Base-by-base conservation (phyloP, 192 early-diverging fungal species). In the Neocallimastix lanati region DNA sequence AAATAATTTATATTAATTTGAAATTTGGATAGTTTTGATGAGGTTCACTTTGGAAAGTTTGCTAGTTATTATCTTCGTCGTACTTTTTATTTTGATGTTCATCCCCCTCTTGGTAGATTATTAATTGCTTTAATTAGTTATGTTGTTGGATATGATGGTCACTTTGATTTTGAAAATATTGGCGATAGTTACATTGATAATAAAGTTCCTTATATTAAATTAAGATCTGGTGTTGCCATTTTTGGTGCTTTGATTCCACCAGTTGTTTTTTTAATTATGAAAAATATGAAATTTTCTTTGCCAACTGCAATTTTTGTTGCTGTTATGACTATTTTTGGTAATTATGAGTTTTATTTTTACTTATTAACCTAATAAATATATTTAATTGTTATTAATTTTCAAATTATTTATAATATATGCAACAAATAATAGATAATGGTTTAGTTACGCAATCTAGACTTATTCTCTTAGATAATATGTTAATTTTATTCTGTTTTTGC, bases 11-110 rank as follows among this genome's bases (percentile, higher is more conserved):
- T n/a, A n/a, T n/a, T n/a, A n/a, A n/a, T n/a, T n/a, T n/a, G n/a
- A n/a, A n/a, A n/a, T n/a, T n/a, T n/a, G n/a, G n/a, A 78, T 18
- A 94, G 93, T 0, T 99, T 99, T 84, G 97, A 99, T 84, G 97
- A 99, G 82, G 96, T 98, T 13, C 97, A 99, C 84, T 99, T 99
- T 88, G 97, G 97, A 77, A 99, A 99, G 84, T 99, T 99, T 82
- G 95, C 95, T 25, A 91, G 91, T 25, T 96, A 93, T 87, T 99
- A 99, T 80, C 82, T 99, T 35, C 88, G 91, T 15, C 84, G 94
- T 15, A 86, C 90, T 29, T 99, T 96, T 86, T 97, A 92, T 84
- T 99, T 99, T 87, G 97, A 99, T 82, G 96, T 99, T 28, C 97
- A 99, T 81, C 97, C 97, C 15, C 97, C 97, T 25, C 87, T 98